A percentile compares a stretch with the other conserved stretches of the same genome.
Evolutionary conservation across 345 rosid genomes (phyloP).

Genomic region (Xanthoceras sorbifolium): DNA sequence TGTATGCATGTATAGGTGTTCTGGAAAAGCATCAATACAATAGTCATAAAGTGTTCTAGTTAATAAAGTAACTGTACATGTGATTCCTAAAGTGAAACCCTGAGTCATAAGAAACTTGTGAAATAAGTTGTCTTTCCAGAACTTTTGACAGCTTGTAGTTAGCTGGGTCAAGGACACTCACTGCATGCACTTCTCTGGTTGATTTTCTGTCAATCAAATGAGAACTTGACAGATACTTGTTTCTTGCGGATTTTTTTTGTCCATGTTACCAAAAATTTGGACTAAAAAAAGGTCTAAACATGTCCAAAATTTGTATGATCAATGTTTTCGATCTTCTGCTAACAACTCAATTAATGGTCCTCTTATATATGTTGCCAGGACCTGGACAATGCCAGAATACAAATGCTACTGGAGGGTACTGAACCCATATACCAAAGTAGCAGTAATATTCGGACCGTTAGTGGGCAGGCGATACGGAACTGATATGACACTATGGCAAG

Average conservation of each 20-base stretch:
- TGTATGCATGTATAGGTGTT: neutral
- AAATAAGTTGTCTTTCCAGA: neutral
- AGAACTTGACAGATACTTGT: too few species aligned
- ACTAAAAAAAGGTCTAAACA: neutral
- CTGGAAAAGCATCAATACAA: neutral
- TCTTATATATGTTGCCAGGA: constrained; percentile 38
- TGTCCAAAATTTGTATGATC: neutral
- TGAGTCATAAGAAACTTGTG: neutral
- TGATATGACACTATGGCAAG: constrained; percentile 61
- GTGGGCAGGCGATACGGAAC: constrained; percentile 62
- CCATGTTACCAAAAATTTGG: neutral
- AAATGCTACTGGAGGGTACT: constrained; percentile 80
- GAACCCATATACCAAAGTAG: constrained; percentile 68
- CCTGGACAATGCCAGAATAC: constrained; percentile 68
- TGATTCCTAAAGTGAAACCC: neutral
- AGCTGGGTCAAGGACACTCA: neutral
- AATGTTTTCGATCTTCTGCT: neutral
- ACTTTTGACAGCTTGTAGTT: neutral
- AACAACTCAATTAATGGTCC: neutral
- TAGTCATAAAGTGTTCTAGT: neutral
- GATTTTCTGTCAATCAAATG: neutral
- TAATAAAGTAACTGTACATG: neutral
- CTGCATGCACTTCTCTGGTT: neutral
- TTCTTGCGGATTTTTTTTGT: too few species aligned
- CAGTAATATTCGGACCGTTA: constrained; percentile 57